Conservation (phyloP, 2,329 filamentous ascomycete genomes). For the Zymoseptoria passerinii region DNA sequence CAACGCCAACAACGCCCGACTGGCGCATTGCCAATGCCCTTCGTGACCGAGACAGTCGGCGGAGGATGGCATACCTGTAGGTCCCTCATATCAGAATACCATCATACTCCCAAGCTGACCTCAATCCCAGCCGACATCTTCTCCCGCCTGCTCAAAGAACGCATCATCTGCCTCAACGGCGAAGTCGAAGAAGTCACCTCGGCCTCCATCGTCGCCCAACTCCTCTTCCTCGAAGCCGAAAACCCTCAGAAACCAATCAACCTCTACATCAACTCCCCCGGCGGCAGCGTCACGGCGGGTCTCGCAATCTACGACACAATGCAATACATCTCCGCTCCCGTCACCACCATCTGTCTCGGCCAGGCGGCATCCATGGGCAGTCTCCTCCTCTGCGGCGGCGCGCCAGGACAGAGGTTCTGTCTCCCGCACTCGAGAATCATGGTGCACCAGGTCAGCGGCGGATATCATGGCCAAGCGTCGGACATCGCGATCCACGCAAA, state of each 20-base stretch:
- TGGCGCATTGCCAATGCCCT: conserved; percentile 41
- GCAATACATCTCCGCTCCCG: conserved; percentile 88
- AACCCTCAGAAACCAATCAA: conserved; percentile 90
- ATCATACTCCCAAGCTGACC: background rate
- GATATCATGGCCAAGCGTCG: conserved; percentile 56
- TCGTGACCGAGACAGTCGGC: conserved; percentile 43
- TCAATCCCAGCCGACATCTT: conserved; percentile 34
- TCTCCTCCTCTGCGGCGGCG: conserved; percentile 76
- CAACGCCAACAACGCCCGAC: conserved; percentile 22
- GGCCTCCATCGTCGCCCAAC: conserved; percentile 88
- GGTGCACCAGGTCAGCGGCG: conserved; percentile 90
- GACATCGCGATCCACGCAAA: conserved; percentile 97
- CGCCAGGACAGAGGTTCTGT: conserved; percentile 75
- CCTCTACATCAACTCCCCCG: conserved; percentile 96
- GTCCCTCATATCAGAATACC: background rate
- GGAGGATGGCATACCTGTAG: conserved; percentile 44
- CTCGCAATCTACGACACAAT: conserved; percentile 97
- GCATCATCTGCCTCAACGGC: conserved; percentile 89
- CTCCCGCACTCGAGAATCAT: conserved; percentile 93
- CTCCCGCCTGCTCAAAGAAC: conserved; percentile 54
- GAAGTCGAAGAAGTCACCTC: conserved; percentile 83
- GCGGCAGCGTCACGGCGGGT: conserved; percentile 78
- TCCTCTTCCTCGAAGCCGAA: conserved; percentile 96
- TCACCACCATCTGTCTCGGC: conserved; percentile 90
- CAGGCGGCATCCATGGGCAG: conserved; percentile 94